These are phyloP conservation scores for Tetraselmis chui DNA, from an alignment of 139 green algal species.

Conservation along the genomic window DNA sequence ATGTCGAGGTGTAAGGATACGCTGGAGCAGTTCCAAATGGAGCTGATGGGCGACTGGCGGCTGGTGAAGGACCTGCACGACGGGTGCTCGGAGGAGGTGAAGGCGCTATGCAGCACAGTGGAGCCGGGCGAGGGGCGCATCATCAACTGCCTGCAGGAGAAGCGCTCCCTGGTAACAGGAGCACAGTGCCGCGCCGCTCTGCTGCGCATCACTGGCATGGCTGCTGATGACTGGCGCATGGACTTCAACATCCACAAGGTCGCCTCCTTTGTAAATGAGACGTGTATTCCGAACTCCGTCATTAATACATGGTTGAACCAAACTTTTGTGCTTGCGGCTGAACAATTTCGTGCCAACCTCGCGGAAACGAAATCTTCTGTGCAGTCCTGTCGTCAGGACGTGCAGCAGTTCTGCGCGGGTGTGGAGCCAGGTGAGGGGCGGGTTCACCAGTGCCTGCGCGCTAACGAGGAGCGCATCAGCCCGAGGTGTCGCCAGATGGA, in stretches of 20 bases:
- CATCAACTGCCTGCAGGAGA: slow-evolving; percentile 20
- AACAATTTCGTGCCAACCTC: background rate
- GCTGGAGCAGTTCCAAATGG: slow-evolving; percentile 17
- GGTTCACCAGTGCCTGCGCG: slow-evolving; percentile 34
- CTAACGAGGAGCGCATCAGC: slow-evolving; percentile 19
- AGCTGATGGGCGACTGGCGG: slow-evolving; percentile 32
- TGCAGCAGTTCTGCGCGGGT: slow-evolving; percentile 26
- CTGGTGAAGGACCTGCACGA: slow-evolving; percentile 18
- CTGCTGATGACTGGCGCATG: slow-evolving; percentile 34
- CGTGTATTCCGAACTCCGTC: too few relatives aligned
- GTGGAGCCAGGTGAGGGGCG: slow-evolving; percentile 21
- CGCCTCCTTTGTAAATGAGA: too few relatives aligned
- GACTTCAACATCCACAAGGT: slow-evolving; percentile 19
- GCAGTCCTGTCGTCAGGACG: slow-evolving; percentile 28
- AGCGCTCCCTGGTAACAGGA: slow-evolving; percentile 11
- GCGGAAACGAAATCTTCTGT: too few relatives aligned
- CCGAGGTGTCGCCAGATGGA: slow-evolving; percentile 21
- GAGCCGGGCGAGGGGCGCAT: slow-evolving; percentile 28
- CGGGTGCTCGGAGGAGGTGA: slow-evolving; percentile 27
- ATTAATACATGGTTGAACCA: too few relatives aligned
- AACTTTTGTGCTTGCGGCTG: background rate
- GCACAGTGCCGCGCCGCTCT: slow-evolving; percentile 29
- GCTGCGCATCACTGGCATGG: slow-evolving; percentile 32
- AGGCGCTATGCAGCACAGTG: slow-evolving; percentile 21
- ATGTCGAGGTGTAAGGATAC: slow-evolving; percentile 3